Conservation (phyloP, 129 eudicot genomes). For the Oenanthe sinensis region DNA sequence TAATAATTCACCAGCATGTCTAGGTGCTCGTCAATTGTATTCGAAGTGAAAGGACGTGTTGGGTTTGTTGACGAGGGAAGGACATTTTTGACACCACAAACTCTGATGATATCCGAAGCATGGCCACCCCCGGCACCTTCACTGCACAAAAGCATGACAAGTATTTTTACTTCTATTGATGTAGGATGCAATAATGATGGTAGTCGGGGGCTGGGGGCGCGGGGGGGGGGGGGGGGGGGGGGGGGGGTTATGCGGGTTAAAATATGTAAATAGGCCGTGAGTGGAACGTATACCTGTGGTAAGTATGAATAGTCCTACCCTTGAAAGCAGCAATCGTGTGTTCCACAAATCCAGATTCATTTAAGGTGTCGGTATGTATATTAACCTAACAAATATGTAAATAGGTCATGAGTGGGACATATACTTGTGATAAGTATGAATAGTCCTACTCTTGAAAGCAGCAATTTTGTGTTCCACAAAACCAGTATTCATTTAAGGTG, state of each 20-base stretch:
- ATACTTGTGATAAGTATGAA: constrained; percentile 92
- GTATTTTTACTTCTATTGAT: not conserved
- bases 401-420: constrained; percentile 6
- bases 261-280: not conserved
- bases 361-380: constrained; percentile 93
- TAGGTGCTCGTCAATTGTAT: constrained; percentile 96
- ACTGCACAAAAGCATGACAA: constrained; percentile 36
- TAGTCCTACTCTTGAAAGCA: constrained; percentile 79
- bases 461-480: constrained; percentile 93
- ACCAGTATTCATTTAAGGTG: constrained; percentile 97
- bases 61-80: constrained; percentile 94
- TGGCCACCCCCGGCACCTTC: constrained; percentile 99
- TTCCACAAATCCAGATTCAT: constrained; percentile 98
- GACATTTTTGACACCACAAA: constrained; percentile 87
- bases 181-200: not conserved
- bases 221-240: too few species aligned
- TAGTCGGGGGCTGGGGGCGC: too few species aligned
- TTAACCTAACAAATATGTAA: constrained; percentile 44
- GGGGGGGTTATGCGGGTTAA: not conserved
- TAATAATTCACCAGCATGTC: constrained; percentile 80
- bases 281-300: constrained; percentile 59
- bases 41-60: constrained; percentile 81
- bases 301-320: constrained; percentile 86
- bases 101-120: constrained; percentile 98
- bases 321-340: constrained; percentile 88